Evolutionary conservation across 2,329 filamentous ascomycete genomes (phyloP).

Genomic region (Fusarium sp.): DNA sequence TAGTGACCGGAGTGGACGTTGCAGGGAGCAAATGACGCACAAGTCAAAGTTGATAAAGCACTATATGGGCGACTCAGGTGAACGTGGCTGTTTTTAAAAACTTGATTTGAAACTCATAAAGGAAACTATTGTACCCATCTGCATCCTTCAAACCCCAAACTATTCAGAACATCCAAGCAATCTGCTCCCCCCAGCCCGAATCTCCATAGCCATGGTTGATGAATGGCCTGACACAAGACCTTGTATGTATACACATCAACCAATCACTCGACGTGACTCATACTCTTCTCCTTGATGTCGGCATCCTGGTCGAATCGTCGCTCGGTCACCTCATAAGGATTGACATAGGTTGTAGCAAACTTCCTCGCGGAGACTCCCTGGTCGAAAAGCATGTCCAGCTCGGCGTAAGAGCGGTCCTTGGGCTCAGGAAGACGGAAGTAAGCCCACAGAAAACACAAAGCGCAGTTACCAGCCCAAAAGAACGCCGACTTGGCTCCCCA

Average conservation of each 20-base stretch:
- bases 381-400: neutral
- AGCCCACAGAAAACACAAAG: neutral
- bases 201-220: neutral
- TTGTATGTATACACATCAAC: neutral
- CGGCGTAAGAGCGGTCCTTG: neutral
- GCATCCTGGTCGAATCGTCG: neutral
- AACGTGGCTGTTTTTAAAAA: neutral
- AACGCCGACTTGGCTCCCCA: neutral
- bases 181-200: neutral
- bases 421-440: neutral
- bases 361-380: neutral
- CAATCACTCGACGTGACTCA: neutral
- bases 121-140: neutral
- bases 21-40: accelerated
- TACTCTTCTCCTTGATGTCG: neutral
- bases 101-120: neutral
- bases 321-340: neutral
- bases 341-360: neutral
- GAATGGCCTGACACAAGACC: neutral
- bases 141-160: neutral
- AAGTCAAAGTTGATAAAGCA: neutral
- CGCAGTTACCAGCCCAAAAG: neutral
- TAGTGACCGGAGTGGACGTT: accelerated
- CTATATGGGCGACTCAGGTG: neutral
- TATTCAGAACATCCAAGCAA: neutral